Evolutionary conservation across 306 rosid genomes (phyloP).

Genomic region (Trichosanthes cucumerina): DNA sequence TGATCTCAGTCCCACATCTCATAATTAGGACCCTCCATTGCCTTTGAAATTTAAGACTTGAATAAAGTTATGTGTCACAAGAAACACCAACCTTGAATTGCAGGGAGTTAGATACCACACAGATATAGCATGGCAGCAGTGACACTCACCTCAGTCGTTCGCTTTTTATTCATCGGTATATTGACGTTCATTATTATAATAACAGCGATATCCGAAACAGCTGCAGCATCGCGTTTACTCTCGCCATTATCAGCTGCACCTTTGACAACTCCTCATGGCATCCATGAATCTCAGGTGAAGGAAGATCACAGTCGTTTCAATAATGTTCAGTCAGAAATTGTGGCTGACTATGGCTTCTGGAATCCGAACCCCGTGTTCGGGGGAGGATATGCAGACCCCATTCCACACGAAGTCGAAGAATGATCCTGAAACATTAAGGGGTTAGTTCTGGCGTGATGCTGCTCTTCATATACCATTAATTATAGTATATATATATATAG

Average conservation of each 20-base stretch:
- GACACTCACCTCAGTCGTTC: not conserved
- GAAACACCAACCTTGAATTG: not conserved
- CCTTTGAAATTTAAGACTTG: not conserved
- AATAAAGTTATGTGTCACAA: not conserved
- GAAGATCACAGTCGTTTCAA: not conserved
- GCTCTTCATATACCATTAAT: not conserved
- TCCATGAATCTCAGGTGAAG: conserved; percentile 6
- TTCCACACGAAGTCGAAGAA: conserved; percentile 31
- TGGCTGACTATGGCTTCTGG: too few relatives aligned
- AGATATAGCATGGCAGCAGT: conserved; percentile 16
- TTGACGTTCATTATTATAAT: conserved; percentile 13
- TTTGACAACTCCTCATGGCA: not conserved
- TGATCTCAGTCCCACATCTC: not conserved
- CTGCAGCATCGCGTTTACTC: not conserved
- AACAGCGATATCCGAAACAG: conserved; percentile 8
- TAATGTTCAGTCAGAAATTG: conserved; percentile 1
- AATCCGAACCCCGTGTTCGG: too few relatives aligned
- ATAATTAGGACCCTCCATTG: not conserved
- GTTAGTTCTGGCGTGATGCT: not conserved
- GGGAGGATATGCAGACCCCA: conserved; percentile 29
- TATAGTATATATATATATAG: not conserved
- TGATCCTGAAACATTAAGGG: not conserved
- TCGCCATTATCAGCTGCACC: conserved; percentile 2
- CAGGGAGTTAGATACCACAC: conserved; percentile 8
- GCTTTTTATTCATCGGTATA: conserved; percentile 12